Conservation (phyloP, 208 protist species). For the Plasmodiophora brassicae region DNA sequence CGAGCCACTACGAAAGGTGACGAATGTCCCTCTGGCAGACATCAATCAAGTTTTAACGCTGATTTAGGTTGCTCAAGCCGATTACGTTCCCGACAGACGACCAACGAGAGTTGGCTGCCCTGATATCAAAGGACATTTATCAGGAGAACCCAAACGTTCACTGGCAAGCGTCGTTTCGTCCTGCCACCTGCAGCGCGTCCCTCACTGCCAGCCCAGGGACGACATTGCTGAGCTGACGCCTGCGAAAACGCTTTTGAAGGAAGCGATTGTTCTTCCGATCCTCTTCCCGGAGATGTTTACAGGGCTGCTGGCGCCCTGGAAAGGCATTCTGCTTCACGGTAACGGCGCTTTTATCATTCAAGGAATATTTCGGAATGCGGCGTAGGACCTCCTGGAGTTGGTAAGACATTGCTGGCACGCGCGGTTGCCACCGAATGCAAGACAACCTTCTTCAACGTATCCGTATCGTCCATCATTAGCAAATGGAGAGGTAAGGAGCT, state of each 20-base stretch:
- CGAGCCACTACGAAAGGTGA: too few relatives aligned
- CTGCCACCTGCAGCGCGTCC: neutral
- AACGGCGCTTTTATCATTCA: neutral
- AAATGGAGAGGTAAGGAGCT: constrained; percentile 64
- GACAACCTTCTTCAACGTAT: constrained; percentile 97
- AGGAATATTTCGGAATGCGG: too few relatives aligned
- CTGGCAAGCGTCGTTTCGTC: neutral
- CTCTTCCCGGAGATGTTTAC: constrained; percentile 44
- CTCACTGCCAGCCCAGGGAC: neutral
- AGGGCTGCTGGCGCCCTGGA: constrained; percentile 43
- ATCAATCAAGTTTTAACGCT: too few relatives aligned
- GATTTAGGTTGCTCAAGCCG: neutral
- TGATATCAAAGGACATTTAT: neutral
- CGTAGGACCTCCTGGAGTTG: too few relatives aligned
- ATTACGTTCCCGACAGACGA: neutral
- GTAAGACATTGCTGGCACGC: constrained; percentile 94
- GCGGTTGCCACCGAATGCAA: constrained; percentile 68
- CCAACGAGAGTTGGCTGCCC: neutral
- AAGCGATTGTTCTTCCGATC: constrained; percentile 46
- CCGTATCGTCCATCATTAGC: constrained; percentile 29
- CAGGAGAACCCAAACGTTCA: neutral
- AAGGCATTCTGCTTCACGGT: constrained; percentile 84
- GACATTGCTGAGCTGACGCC: constrained; percentile 26
- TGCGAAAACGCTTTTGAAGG: constrained; percentile 35
- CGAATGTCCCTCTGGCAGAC: too few relatives aligned